Evolutionary conservation across 2,329 filamentous ascomycete genomes (phyloP).

Genomic region (Macrophomina pseudophaseolina): DNA sequence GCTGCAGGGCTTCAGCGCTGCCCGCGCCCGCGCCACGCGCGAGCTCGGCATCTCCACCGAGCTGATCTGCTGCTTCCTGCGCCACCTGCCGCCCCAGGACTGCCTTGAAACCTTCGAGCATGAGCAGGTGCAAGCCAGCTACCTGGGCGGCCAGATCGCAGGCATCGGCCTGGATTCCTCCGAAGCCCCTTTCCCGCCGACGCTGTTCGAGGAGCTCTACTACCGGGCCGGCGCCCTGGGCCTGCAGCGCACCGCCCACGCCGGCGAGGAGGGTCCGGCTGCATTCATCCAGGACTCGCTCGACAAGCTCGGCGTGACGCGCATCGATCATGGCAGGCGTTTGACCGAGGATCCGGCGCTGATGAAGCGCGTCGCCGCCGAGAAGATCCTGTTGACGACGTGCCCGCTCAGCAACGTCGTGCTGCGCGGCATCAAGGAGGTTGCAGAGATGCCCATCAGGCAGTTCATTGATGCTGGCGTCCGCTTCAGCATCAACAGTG

Average conservation of each 20-base stretch:
- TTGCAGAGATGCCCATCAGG: constrained; percentile 65
- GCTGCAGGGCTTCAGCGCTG: constrained; percentile 66
- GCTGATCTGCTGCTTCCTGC: constrained; percentile 74
- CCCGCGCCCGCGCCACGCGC: constrained; percentile 63
- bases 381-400: constrained; percentile 68
- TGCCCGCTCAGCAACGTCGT: constrained; percentile 77
- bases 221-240: constrained; percentile 55
- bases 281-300: constrained; percentile 69
- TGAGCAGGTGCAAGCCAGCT: constrained; percentile 52
- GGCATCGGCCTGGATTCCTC: constrained; percentile 74
- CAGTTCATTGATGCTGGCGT: constrained; percentile 68
- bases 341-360: constrained; percentile 65
- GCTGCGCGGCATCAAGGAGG: constrained; percentile 59
- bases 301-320: constrained; percentile 63
- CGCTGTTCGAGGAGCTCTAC: constrained; percentile 68
- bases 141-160: constrained; percentile 58
- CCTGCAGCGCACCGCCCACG: constrained; percentile 72
- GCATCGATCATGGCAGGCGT: constrained; percentile 78
- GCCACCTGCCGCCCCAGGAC: constrained; percentile 69
- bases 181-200: constrained; percentile 50
- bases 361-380: constrained; percentile 61
- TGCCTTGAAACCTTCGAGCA: constrained; percentile 55
- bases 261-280: constrained; percentile 75
- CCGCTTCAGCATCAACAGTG: constrained; percentile 73
- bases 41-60: constrained; percentile 69